These are phyloP conservation scores for Paramyrothecium sp. DNA, from an alignment of 2,329 filamentous ascomycete species.

Conservation along the genomic window DNA sequence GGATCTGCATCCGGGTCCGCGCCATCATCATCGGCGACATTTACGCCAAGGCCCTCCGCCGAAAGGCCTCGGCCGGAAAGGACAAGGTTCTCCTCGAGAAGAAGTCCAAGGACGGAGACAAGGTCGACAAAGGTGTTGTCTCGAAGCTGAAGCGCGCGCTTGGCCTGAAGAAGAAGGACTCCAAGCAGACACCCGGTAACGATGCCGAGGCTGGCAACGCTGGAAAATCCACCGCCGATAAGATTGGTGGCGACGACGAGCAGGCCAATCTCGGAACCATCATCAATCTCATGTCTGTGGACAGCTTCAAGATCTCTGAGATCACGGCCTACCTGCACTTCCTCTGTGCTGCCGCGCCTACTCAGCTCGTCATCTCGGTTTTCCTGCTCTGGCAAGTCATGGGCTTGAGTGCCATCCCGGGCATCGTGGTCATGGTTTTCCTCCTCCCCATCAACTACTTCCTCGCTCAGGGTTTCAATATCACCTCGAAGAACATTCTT, in stretches of 20 bases:
- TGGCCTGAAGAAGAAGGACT: constrained; percentile 59
- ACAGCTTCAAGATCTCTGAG: constrained; percentile 98
- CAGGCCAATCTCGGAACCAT: constrained; percentile 96
- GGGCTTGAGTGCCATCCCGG: constrained; percentile 89
- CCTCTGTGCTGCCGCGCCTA: constrained; percentile 86
- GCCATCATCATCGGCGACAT: constrained; percentile 97
- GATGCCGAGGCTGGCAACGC: constrained; percentile 31
- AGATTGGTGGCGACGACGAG: constrained; percentile 48
- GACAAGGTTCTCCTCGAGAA: constrained; percentile 70
- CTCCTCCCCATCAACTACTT: constrained; percentile 88
- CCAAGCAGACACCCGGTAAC: constrained; percentile 36
- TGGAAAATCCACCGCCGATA: constrained; percentile 34
- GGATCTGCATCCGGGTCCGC: constrained; percentile 87
- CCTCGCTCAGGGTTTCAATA: constrained; percentile 82
- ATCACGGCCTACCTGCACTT: constrained; percentile 95
- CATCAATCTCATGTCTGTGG: constrained; percentile 98
- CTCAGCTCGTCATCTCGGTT: constrained; percentile 81
- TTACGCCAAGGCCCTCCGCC: constrained; percentile 89
- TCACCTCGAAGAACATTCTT: constrained; percentile 87
- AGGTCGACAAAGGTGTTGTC: constrained; percentile 37
- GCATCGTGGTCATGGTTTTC: constrained; percentile 84
- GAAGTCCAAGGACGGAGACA: constrained; percentile 30
- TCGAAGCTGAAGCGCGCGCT: constrained; percentile 55
- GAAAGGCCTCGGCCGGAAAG: constrained; percentile 77
- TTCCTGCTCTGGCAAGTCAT: constrained; percentile 84